Conservation (phyloP, 2,329 filamentous ascomycete species). For the Fusarium sp. region DNA sequence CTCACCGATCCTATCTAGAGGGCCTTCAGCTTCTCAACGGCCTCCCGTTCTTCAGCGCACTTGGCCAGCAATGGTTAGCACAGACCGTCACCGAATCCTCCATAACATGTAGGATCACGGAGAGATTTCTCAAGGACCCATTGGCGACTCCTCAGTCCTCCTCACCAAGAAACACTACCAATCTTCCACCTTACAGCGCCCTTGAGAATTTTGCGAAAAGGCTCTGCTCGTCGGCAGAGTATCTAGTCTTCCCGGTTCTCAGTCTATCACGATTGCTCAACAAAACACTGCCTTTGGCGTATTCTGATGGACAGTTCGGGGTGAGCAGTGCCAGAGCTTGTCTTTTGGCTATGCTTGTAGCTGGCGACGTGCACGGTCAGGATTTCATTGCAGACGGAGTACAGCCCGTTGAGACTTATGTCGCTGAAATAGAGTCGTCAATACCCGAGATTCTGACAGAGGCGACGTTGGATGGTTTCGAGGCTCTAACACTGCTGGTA, state of each 20-base stretch:
- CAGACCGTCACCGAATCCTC: background rate
- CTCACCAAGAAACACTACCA: accelerated
- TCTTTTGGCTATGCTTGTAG: background rate
- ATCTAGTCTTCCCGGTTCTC: background rate
- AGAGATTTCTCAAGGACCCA: background rate
- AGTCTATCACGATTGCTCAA: accelerated
- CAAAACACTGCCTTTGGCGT: background rate
- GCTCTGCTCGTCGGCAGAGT: background rate
- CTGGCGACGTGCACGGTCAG: background rate
- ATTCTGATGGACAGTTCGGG: accelerated
- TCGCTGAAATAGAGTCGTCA: background rate
- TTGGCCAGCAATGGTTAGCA: background rate
- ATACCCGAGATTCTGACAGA: background rate
- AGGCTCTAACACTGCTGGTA: background rate
- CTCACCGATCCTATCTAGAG: background rate
- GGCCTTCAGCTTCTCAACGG: background rate
- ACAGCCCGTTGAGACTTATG: background rate
- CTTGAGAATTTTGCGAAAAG: background rate
- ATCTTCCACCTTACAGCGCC: background rate
- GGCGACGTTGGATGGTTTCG: background rate
- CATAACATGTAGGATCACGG: background rate
- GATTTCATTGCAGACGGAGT: background rate
- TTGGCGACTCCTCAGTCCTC: accelerated
- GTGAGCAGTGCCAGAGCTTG: background rate
- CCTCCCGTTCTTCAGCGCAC: background rate